Evolutionary conservation across 1,139 yeast genomes (phyloP).

Genomic region (Taphrina sp.): DNA sequence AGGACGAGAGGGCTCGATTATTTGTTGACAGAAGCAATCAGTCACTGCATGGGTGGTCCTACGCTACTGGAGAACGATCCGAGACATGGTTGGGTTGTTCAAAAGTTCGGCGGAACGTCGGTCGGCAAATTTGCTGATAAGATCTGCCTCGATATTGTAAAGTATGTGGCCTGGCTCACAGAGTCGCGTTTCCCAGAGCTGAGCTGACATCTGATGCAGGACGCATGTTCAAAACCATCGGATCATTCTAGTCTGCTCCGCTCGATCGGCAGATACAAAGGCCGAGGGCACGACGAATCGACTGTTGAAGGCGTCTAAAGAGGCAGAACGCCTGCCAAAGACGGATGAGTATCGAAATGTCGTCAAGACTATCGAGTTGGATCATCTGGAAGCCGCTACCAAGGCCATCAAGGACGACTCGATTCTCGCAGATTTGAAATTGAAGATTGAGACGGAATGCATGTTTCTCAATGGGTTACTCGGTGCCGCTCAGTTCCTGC

Average conservation of each 20-base stretch:
- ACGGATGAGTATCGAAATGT: slow-evolving; percentile 39
- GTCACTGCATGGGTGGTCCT: background rate
- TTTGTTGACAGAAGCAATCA: too few species aligned
- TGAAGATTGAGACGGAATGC: slow-evolving; percentile 63
- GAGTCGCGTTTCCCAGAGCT: background rate
- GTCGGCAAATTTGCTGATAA: slow-evolving; percentile 89
- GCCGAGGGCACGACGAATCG: slow-evolving; percentile 89
- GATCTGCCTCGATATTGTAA: slow-evolving; percentile 71
- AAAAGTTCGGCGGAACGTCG: slow-evolving; percentile 97
- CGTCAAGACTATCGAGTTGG: slow-evolving; percentile 65
- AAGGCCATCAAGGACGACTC: slow-evolving; percentile 51
- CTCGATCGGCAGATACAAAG: slow-evolving; percentile 85
- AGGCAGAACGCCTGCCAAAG: slow-evolving; percentile 18
- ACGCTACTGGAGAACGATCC: slow-evolving; percentile 14
- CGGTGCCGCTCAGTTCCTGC: slow-evolving; percentile 84
- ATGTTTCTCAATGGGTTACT: slow-evolving; percentile 65
- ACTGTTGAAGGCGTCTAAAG: slow-evolving; percentile 20
- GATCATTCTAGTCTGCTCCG: slow-evolving; percentile 96
- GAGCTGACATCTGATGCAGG: slow-evolving; percentile 48
- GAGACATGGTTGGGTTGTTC: slow-evolving; percentile 71
- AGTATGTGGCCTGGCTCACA: slow-evolving; percentile 36
- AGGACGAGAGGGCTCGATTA: too few species aligned
- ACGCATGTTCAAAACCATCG: slow-evolving; percentile 58
- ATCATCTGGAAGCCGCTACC: slow-evolving; percentile 75
- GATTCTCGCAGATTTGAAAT: slow-evolving; percentile 53